Evolutionary conservation across 208 protist genomes (phyloP).

Genomic region (Leishmania martiniquensis): DNA sequence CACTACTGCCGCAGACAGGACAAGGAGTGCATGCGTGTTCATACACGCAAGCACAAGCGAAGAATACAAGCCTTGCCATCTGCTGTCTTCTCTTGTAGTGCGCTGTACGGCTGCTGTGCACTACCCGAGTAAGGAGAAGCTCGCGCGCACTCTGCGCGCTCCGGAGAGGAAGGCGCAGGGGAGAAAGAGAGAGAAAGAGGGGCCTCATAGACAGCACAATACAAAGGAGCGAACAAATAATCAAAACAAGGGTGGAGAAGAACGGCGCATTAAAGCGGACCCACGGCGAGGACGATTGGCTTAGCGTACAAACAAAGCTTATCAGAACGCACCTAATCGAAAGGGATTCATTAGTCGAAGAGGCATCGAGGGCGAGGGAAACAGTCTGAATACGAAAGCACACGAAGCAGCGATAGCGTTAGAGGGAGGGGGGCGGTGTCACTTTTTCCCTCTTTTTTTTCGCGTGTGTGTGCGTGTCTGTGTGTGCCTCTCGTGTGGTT

Average conservation of each 20-base stretch:
- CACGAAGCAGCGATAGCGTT: neutral
- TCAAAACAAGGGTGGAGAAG: neutral
- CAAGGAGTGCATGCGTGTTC: neutral
- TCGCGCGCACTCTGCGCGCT: neutral
- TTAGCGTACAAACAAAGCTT: neutral
- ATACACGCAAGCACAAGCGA: neutral
- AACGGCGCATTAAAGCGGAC: neutral
- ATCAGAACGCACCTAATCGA: too few species aligned
- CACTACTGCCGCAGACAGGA: neutral
- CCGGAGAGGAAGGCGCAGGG: neutral
- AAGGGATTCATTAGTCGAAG: neutral
- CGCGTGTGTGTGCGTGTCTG: neutral
- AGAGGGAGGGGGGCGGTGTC: neutral
- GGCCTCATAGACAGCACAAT: neutral
- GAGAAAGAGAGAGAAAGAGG: neutral
- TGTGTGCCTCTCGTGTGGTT: neutral
- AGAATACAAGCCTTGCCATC: neutral
- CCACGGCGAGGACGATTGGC: neutral
- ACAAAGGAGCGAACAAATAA: too few species aligned
- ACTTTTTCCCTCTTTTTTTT: neutral
- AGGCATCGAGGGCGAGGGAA: neutral
- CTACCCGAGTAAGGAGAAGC: neutral
- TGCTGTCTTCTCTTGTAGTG: neutral
- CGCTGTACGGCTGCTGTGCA: neutral
- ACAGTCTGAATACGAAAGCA: neutral